Evolutionary conservation across 2,329 filamentous ascomycete species (phyloP), one percentile per base, ranked within the genome.

Genomic region (Sclerotinia trifoliorum): DNA sequence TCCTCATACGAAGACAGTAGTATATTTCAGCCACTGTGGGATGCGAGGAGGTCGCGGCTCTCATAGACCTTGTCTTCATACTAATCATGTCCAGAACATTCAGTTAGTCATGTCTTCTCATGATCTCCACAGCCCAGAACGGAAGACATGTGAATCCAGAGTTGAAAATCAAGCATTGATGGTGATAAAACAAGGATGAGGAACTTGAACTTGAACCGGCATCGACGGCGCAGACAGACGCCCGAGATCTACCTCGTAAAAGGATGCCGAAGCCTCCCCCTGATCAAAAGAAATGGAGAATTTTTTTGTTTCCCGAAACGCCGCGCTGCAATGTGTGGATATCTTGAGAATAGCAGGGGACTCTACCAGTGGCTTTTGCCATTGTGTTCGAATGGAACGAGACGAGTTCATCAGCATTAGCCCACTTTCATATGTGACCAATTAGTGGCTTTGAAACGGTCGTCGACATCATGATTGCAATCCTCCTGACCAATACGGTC

Each of bases 241-340:
- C 19, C 54, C 54, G 64, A 66, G 44, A 60, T 51, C 42, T 49
- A 26, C 26, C 44, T 66, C 55, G 54, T 66, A 51, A 35, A 66
- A 66, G 49, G 42, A n/a, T 66, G 64, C 64, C 64, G 64, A 67
- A 51, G 46, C 44, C 26, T 42, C 15, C 65, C 65, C 65, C 24
- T 67, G 44, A 39, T 17, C 35, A 39, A 51, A 62, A 57, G 39
- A 60, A 51, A 60, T 66, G 64, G 54, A 60, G 44, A 63, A 49
- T 64, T 48, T 48, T 48, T 29, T 3, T 24, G 57, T 56, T 67
- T 64, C 65, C 57, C 48, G 54, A 15, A 7, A 64, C 39, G 55
- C 32, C 35, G 61, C 48, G 52, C 63, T 57, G 57, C 26, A 63
- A 63, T 35, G 24, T 66, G 29, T 55, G 29, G 32, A 15, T 39